A percentile compares a stretch with the other conserved stretches of the same genome.
Conservation (phyloP, 441 rosid species). For the Bruguiera hainesii region DNA sequence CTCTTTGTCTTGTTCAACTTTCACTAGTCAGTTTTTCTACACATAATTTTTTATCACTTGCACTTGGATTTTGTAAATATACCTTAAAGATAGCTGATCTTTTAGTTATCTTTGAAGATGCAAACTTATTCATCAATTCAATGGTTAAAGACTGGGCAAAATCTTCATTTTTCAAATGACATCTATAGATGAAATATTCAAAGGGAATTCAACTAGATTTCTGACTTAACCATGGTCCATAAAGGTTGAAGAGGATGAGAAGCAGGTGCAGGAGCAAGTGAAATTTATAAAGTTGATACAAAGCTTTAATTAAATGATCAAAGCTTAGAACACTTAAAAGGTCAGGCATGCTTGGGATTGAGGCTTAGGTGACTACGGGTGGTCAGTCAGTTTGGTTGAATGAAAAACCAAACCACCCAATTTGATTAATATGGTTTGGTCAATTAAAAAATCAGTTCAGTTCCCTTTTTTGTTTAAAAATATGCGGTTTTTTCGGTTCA, state of each 20-base stretch:
- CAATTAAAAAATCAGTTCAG: too few relatives aligned
- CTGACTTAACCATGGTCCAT: neutral
- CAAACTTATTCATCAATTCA: neutral
- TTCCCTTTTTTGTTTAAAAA: too few relatives aligned
- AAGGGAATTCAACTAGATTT: neutral
- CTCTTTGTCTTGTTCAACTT: constrained; percentile 10
- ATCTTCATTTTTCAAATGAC: neutral
- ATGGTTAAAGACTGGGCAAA: neutral
- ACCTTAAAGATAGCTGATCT: too few relatives aligned
- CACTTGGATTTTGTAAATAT: too few relatives aligned
- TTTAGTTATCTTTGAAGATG: too few relatives aligned
- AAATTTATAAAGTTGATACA: too few relatives aligned
- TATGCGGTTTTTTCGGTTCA: too few relatives aligned
- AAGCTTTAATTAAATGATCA: neutral
- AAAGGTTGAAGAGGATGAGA: too few relatives aligned
- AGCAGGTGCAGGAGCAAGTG: too few relatives aligned
- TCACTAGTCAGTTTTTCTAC: neutral
- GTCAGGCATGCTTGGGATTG: neutral
- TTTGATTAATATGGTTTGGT: too few relatives aligned
- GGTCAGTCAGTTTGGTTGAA: too few relatives aligned
- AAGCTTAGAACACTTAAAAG: constrained; percentile 1
- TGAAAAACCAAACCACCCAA: too few relatives aligned
- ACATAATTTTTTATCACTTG: neutral
- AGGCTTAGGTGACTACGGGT: neutral
- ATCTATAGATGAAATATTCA: neutral